These are phyloP conservation scores for Phytopythium cucurbitacearum DNA, from an alignment of 352 stramenopile species.

Conservation along the genomic window DNA sequence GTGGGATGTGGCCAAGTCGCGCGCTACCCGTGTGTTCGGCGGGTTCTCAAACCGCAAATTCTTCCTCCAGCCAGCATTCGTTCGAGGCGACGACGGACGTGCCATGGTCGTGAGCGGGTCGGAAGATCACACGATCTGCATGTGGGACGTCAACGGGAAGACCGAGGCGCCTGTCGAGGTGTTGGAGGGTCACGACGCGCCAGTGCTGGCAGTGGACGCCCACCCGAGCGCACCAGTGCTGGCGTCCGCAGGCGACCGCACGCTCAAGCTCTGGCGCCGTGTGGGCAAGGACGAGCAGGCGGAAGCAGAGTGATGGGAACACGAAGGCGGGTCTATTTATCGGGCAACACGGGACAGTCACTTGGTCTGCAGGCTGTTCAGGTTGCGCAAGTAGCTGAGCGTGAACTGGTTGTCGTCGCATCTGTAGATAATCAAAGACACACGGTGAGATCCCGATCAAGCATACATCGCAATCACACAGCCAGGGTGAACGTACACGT, in stretches of 20 bases:
- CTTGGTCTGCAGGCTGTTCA: conserved; percentile 44
- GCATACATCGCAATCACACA: conserved; percentile 1
- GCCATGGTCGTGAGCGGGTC: conserved; percentile 86
- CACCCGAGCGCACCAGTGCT: conserved; percentile 64
- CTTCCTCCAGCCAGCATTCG: conserved; percentile 84
- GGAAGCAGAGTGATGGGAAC: neutral
- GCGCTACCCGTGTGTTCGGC: conserved; percentile 61
- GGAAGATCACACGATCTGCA: conserved; percentile 89
- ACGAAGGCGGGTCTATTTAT: conserved; percentile 43
- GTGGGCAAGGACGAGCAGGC: neutral
- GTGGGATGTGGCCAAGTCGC: conserved; percentile 79
- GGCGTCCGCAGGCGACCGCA: conserved; percentile 79
- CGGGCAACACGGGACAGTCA: conserved; percentile 5
- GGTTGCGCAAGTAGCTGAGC: conserved; percentile 77
- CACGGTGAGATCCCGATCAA: conserved; percentile 9
- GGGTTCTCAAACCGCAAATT: conserved; percentile 84
- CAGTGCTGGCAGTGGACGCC: conserved; percentile 85
- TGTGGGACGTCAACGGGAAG: conserved; percentile 87
- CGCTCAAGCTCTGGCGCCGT: conserved; percentile 43
- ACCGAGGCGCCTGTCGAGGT: conserved; percentile 53
- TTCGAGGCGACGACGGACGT: conserved; percentile 33
- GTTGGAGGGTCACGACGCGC: conserved; percentile 67
- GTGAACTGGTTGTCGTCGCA: conserved; percentile 90
- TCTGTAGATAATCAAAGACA: conserved; percentile 23
- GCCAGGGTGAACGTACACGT: conserved; percentile 58